Evolutionary conservation across 176 grass and related monocot genomes (phyloP), one percentile per base, ranked within the genome.

Genomic region (Musa itinerans): DNA sequence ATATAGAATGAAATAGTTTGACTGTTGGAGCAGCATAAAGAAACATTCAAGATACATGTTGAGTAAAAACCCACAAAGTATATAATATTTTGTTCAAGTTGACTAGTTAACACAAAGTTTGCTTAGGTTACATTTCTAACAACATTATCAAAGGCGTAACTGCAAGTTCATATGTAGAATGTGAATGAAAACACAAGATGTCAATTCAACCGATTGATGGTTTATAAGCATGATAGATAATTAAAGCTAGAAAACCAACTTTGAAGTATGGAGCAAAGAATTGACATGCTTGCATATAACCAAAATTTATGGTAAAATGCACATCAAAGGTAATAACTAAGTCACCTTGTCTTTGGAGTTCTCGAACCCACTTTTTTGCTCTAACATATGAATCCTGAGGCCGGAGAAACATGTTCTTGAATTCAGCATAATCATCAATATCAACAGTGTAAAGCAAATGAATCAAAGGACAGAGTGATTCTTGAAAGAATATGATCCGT

Each of bases 271-370:
- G 19, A 50, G 4, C 2, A 8, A 48, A 65, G 64, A 10, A 20
- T 50, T 9, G 2, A 17, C 16, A 61, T n/a, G 19, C 4, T 50
- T 19, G 16, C 13, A 69, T 17, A 19, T 10, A 17, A n/a, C 11
- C 16, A 69, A 69, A 50, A 50, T 43, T 43, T 20, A 0, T 2
- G 68, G 2, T 50, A 51, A 70, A 70, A n/a, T 70, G 19, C 25
- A 24, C 20, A 16, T 22, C 16, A 21, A 11, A 52, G 16, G 34
- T 6, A 43, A 43, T 5, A 10, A 10, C 21, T 48, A 20, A 70
- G 5, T 52, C 11, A 70, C 68, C 68, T 70, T 70, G 68, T 70
- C 68, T 70, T 70, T 70, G 68, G 51, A 70, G 68, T 70, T 70
- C 68, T 70, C 13, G 68, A 70, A 70, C 68, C 68, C 68, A 70